Evolutionary conservation across 225 moss, liverwort and hornwort species (phyloP), one percentile per base, ranked within the genome.

Genomic region (Polytrichum formosum): DNA sequence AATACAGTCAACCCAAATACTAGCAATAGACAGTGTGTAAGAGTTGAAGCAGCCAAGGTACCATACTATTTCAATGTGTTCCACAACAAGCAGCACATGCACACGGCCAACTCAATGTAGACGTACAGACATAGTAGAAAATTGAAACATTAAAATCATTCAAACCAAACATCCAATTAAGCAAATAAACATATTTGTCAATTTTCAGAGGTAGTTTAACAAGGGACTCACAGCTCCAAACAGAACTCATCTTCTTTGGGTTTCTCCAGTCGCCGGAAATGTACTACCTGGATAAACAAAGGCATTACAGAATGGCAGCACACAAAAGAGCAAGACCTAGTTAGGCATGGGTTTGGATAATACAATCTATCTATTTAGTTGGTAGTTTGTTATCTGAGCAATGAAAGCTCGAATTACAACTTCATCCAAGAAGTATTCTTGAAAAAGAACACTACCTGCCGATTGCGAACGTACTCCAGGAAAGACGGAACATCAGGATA

Each of bases 181-280:
- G 23, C 21, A 58, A 58, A 6, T 23, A n/a, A 58, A 58, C 6
- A 58, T 20, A 58, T 58, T 58, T 20, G 58, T 20, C 58, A 6
- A 58, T n/a, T 58, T 26, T 58, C 23, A 20, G 58, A 20, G 21
- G 21, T 21, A 23, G 58, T 20, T 23, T 58, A 56, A 23, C 6
- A 9, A 22, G 23, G 21, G 55, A 77, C 88, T 85, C 83, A 89
- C 78, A 92, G 54, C 53, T 87, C 92, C 76, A 92, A 66, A 70
- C 80, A 83, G 73, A 90, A 92, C 18, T 88, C 90, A 26, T 90
- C 87, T n/a, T 85, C 83, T 75, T 83, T 83, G 56, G 90, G 90
- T 71, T 80, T 90, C 76, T 85, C 85, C 67, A 90, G 53, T 35
- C 80, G 83, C 33, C 92, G 90, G 30, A 90, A 92, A 74, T 79